Percentiles rank a stretch among this genome's conserved stretches.
Conservation (phyloP, 148 eudicot species). For the Camellia japonica region DNA sequence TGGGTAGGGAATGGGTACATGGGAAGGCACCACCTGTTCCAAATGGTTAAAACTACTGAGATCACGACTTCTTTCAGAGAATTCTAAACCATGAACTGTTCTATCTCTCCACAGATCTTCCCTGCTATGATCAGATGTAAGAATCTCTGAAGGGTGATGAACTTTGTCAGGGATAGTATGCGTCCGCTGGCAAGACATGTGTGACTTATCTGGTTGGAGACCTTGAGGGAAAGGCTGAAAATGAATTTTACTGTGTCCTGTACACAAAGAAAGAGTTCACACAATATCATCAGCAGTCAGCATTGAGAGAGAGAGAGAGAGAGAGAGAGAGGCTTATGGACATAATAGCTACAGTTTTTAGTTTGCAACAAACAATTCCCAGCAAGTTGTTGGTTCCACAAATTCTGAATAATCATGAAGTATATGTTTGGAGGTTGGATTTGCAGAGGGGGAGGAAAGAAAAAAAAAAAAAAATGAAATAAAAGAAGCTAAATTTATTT, state of each 20-base stretch:
- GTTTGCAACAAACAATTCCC: neutral
- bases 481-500: no score
- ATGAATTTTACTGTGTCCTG: constrained; percentile 46
- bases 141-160: constrained; percentile 30
- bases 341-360: neutral
- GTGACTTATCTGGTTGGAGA: constrained; percentile 34
- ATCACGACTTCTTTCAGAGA: constrained; percentile 33
- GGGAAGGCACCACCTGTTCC: constrained; percentile 32
- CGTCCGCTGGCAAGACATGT: constrained; percentile 28
- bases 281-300: constrained; percentile 19
- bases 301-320: neutral
- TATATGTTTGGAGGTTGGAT: no score
- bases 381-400: neutral
- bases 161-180: constrained; percentile 29
- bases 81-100: constrained; percentile 23
- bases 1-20: constrained; percentile 30
- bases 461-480: no score
- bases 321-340: no score
- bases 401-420: neutral
- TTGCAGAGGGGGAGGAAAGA: no score
- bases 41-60: constrained; percentile 27
- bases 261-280: constrained; percentile 13
- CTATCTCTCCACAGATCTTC: constrained; percentile 44
- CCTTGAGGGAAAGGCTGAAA: constrained; percentile 33
- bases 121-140: constrained; percentile 28